Percentiles rank a stretch among this genome's conserved stretches.
These are phyloP conservation scores for Elsinoe australis DNA, from an alignment of 2,329 filamentous ascomycete genomes.

Conservation along the genomic window DNA sequence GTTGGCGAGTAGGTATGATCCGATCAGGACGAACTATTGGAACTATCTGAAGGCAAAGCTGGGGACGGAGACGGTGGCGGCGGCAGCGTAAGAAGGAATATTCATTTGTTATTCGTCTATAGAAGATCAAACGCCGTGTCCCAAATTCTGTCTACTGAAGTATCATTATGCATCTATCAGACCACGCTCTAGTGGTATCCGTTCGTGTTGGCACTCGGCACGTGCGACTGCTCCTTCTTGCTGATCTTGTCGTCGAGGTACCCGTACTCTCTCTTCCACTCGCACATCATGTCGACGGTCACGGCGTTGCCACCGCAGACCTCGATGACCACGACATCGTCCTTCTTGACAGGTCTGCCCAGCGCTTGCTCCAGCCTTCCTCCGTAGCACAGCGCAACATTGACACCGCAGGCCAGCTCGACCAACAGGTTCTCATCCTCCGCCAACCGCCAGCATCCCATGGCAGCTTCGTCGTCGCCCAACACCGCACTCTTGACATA, in stretches of 20 bases:
- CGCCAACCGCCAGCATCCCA: slow-evolving; percentile 66
- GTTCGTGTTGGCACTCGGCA: slow-evolving; percentile 19
- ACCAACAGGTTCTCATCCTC: slow-evolving; percentile 77
- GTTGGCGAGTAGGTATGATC: slow-evolving; percentile 80
- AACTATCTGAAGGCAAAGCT: slow-evolving; percentile 58
- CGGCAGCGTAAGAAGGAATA: slow-evolving; percentile 2
- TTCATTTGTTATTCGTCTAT: not conserved
- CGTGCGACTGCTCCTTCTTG: slow-evolving; percentile 11
- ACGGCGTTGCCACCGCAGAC: slow-evolving; percentile 65
- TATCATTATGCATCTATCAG: not conserved
- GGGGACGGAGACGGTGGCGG: slow-evolving; percentile 17
- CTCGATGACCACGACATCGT: slow-evolving; percentile 70
- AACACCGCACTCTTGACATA: slow-evolving; percentile 56
- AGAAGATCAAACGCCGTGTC: not conserved
- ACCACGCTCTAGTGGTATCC: slow-evolving; percentile 4
- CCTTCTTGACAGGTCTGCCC: slow-evolving; percentile 54
- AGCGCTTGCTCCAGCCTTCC: slow-evolving; percentile 51
- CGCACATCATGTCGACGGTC: slow-evolving; percentile 43
- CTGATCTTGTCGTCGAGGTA: slow-evolving; percentile 21
- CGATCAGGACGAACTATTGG: slow-evolving; percentile 88
- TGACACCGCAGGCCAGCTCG: slow-evolving; percentile 78
- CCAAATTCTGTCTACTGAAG: slow-evolving; percentile 7
- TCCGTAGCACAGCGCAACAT: slow-evolving; percentile 61
- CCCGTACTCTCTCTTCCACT: slow-evolving; percentile 40
- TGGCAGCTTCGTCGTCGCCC: slow-evolving; percentile 68